Percentiles rank a stretch among this genome's conserved stretches.
Evolutionary conservation across 1,284 basidiomycete species (phyloP).

Genomic region (Puccinia triticina): DNA sequence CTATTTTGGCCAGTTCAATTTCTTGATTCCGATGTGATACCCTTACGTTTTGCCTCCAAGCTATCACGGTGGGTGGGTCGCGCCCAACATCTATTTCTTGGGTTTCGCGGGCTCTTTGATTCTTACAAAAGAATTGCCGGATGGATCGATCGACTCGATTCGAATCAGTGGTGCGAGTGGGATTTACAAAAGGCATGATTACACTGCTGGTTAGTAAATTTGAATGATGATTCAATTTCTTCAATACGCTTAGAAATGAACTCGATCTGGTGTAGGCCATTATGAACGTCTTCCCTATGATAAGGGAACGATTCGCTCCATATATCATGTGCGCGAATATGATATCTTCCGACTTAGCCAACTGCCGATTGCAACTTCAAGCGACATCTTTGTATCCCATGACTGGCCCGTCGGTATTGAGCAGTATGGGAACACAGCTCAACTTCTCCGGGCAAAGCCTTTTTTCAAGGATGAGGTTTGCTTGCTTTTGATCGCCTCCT

Average conservation of each 20-base stretch:
- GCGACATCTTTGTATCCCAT: constrained; percentile 84
- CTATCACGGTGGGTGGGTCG: constrained; percentile 67
- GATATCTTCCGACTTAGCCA: constrained; percentile 66
- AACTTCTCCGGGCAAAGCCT: constrained; percentile 75
- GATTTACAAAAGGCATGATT: constrained; percentile 85
- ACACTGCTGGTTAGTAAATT: constrained; percentile 68
- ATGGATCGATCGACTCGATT: constrained; percentile 66
- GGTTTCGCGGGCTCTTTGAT: constrained; percentile 87
- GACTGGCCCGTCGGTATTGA: constrained; percentile 94
- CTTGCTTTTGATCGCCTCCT: background rate
- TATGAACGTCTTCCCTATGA: constrained; percentile 73
- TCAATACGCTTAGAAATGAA: constrained; percentile 11
- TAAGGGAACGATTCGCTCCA: constrained; percentile 72
- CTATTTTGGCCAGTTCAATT: constrained; percentile 33
- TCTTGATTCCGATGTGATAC: background rate
- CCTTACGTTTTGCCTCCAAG: constrained; percentile 42
- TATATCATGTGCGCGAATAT: constrained; percentile 89
- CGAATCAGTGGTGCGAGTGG: constrained; percentile 87
- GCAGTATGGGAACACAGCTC: constrained; percentile 72
- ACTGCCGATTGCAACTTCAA: constrained; percentile 63
- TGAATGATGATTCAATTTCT: background rate
- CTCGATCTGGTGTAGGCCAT: constrained; percentile 65
- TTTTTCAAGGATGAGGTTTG: constrained; percentile 74
- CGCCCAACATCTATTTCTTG: constrained; percentile 94
- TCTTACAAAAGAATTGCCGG: constrained; percentile 63